Evolutionary conservation across 306 rosid genomes (phyloP).

Genomic region (Gleditsia sinensis): DNA sequence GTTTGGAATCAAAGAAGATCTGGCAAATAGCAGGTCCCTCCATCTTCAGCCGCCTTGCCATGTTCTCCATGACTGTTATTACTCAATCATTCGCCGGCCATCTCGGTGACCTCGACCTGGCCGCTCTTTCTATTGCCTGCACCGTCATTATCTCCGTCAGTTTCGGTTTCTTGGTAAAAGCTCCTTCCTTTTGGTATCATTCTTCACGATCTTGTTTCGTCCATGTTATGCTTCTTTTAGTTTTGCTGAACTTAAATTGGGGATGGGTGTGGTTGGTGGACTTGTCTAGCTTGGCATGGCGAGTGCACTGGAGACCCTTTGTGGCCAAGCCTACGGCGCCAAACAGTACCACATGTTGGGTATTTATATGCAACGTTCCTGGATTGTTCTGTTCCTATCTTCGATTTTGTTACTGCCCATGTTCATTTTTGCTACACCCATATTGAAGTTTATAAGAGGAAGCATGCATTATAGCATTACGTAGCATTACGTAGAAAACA

Average conservation of each 20-base stretch:
- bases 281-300: conserved; percentile 77
- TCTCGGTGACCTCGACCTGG: conserved; percentile 64
- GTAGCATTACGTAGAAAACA: no score
- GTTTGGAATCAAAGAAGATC: conserved; percentile 53
- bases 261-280: not conserved
- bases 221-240: not conserved
- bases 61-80: conserved; percentile 72
- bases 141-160: conserved; percentile 67
- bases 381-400: conserved; percentile 58
- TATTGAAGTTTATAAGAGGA: no score
- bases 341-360: conserved; percentile 58
- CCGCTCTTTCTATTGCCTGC: conserved; percentile 65
- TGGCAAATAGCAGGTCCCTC: conserved; percentile 75
- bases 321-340: conserved; percentile 83
- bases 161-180: conserved; percentile 63
- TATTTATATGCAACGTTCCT: conserved; percentile 66
- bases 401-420: conserved; percentile 56
- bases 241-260: not conserved
- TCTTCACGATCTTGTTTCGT: not conserved
- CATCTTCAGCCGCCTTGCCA: conserved; percentile 73
- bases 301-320: conserved; percentile 69
- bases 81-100: conserved; percentile 74
- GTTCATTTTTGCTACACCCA: conserved; percentile 60
- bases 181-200: not conserved
- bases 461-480: no score